Percentiles rank a stretch among this genome's conserved stretches.
phyloP scores from a whole-genome alignment of 345 rosid genomes.

The Eucalyptus marginata region DNA sequence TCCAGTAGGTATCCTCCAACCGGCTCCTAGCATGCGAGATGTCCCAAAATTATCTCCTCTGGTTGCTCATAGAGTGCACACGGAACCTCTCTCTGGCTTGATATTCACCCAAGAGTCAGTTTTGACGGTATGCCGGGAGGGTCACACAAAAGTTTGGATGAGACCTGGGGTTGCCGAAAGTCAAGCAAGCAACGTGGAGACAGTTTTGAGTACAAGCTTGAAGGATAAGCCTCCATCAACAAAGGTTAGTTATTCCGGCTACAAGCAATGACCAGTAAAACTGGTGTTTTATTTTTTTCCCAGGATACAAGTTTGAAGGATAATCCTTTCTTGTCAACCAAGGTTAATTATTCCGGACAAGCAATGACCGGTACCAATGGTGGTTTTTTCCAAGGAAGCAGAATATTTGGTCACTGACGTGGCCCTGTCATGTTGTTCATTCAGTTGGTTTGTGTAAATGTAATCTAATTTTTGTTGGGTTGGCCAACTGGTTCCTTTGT shows the following conservation, averaged over 20 bases:
- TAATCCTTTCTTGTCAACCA: neutral
- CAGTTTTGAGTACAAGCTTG: slow-evolving; percentile 41
- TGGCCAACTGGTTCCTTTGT: slow-evolving; percentile 21
- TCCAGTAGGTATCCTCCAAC: slow-evolving; percentile 79
- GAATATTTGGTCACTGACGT: neutral
- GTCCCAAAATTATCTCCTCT: slow-evolving; percentile 90
- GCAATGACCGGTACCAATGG: neutral
- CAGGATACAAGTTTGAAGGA: neutral
- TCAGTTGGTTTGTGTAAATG: slow-evolving; percentile 10
- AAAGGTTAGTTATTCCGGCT: slow-evolving; percentile 48
- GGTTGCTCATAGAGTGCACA: slow-evolving; percentile 84
- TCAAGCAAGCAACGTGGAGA: slow-evolving; percentile 47
- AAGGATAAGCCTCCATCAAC: slow-evolving; percentile 54
- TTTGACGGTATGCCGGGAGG: slow-evolving; percentile 86
- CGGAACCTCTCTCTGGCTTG: slow-evolving; percentile 88
- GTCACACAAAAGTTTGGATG: slow-evolving; percentile 92
- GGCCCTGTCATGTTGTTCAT: slow-evolving; percentile 1
- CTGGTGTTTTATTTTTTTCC: neutral
- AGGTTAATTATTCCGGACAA: neutral
- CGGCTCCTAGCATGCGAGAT: slow-evolving; percentile 89
- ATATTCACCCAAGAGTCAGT: slow-evolving; percentile 85
- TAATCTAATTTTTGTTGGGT: slow-evolving; percentile 11
- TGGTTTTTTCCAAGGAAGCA: neutral
- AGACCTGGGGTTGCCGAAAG: slow-evolving; percentile 62
- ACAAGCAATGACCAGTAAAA: slow-evolving; percentile 25